Percentiles rank a stretch among this genome's conserved stretches.
These are phyloP conservation scores for Anthoceros angustus DNA, from an alignment of 225 moss, liverwort and hornwort species.

Conservation along the genomic window DNA sequence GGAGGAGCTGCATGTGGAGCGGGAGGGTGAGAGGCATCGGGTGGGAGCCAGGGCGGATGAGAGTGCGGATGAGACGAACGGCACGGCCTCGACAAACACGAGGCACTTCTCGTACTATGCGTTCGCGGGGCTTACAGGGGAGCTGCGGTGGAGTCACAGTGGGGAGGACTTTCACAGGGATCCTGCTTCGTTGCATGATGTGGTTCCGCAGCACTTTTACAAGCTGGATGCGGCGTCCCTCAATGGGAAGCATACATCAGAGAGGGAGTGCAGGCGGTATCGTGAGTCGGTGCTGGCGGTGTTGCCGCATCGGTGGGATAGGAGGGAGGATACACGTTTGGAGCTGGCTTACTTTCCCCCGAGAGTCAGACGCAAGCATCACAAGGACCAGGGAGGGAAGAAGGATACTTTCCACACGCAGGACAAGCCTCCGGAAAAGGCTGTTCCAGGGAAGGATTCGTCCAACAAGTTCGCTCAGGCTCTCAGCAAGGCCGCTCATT, in stretches of 20 bases:
- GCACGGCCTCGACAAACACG: conserved; percentile 53
- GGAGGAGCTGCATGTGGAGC: conserved; percentile 57
- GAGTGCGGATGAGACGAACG: conserved; percentile 21
- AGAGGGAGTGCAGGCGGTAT: conserved; percentile 77
- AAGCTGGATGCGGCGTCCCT: conserved; percentile 70
- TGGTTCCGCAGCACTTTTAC: conserved; percentile 76
- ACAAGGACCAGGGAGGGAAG: conserved; percentile 56
- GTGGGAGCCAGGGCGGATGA: conserved; percentile 60
- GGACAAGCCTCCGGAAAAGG: conserved; percentile 38
- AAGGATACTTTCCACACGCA: conserved; percentile 17
- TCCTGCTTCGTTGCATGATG: conserved; percentile 22
- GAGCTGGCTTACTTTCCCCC: conserved; percentile 60
- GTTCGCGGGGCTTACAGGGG: conserved; percentile 58
- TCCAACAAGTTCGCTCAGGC: conserved; percentile 50
- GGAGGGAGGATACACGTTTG: conserved; percentile 75
- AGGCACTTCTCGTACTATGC: conserved; percentile 97
- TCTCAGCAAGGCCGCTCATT: conserved; percentile 53
- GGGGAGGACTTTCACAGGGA: conserved; percentile 71
- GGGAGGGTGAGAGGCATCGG: conserved; percentile 46
- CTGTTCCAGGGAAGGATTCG: conserved; percentile 51
- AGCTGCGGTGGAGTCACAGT: conserved; percentile 55
- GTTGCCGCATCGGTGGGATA: conserved; percentile 94
- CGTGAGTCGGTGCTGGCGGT: conserved; percentile 70
- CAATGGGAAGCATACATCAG: conserved; percentile 33
- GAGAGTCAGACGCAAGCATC: conserved; percentile 56